Evolutionary conservation across 495 filamentous ascomycete genomes (phyloP), one percentile per base, ranked within the genome.

Genomic region (Lasiosphaeria ovina): DNA sequence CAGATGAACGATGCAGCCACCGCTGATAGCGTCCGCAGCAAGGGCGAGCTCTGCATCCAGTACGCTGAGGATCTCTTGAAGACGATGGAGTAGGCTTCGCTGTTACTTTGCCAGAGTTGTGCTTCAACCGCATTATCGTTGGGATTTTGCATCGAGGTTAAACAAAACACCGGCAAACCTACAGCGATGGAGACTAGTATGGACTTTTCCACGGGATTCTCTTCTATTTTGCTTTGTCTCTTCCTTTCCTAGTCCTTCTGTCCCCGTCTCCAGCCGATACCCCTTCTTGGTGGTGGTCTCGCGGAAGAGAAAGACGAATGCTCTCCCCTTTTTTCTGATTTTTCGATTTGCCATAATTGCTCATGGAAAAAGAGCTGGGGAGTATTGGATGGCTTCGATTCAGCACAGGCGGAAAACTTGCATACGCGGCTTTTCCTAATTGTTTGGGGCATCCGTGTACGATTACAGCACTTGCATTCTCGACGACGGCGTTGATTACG

Each of bases 1-100:
- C 55, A 67, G 14, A 55, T 71, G 67, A 35, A 67, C n/a, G 48
- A 57, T 8, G 64, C 69, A 0, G 31, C 3, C 24, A 57, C 40
- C 6, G 4, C 14, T 2, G 65, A 66, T n/a, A 59, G 66, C 6
- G 66, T 66, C 48, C 32, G 6, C 7, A 55, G 57, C 47, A 54
- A 42, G 50, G 69, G 66, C 8, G 16, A 53, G 42, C 35, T 71
- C 52, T 56, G 48, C 31, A 57, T 67, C 33, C 50, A 62, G 64
- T 71, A 69, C 54, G 66, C 69, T 24, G 64, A 62, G 48, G 59
- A 65, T 35, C 31, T 71, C 53, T 64, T 69, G 17, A 66, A 59
- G 60, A 64, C 57, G 14, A 40, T 62, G 49, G 56, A 44, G 17
- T 47, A 24, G 35, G 45, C 36, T 16, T 0, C 50, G 16, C 24